Conservation (phyloP, 1,284 basidiomycete species). For the Paramarasmius palmivorus region DNA sequence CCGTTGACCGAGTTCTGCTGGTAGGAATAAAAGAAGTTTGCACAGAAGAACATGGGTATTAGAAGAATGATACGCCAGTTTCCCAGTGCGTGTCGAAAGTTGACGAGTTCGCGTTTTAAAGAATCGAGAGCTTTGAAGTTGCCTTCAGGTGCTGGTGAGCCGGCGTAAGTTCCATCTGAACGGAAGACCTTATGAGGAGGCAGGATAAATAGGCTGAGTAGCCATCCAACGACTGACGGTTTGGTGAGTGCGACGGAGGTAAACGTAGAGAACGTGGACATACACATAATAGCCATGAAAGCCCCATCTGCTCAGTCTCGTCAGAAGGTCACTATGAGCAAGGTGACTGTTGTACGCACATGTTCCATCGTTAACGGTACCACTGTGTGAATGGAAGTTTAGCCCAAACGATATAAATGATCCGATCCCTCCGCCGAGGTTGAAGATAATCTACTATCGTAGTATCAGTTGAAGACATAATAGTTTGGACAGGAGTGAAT, state of each 20-base stretch:
- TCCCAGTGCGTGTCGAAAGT: constrained; percentile 20
- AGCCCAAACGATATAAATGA: constrained; percentile 29
- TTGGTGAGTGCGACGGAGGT: not conserved
- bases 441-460: constrained; percentile 24
- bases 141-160: constrained; percentile 17
- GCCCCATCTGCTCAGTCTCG: constrained; percentile 22
- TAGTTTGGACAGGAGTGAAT: not conserved
- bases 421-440: constrained; percentile 29
- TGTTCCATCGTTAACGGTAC: constrained; percentile 27
- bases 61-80: constrained; percentile 28
- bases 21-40: constrained; percentile 30
- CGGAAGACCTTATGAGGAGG: constrained; percentile 27
- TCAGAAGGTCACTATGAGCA: not conserved
- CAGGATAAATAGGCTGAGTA: constrained; percentile 20
- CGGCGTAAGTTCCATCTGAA: constrained; percentile 24
- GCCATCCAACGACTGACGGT: constrained; percentile 23
- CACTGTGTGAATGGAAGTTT: constrained; percentile 26
- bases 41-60: constrained; percentile 29
- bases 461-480: not conserved
- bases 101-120: constrained; percentile 19
- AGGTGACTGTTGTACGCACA: constrained; percentile 15
- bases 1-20: constrained; percentile 28
- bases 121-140: constrained; percentile 15
- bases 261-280: constrained; percentile 6
- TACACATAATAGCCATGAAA: constrained; percentile 29